These are phyloP conservation scores for Meyerozyma smithsonii DNA, from an alignment of 1,139 yeast genomes.

Conservation along the genomic window DNA sequence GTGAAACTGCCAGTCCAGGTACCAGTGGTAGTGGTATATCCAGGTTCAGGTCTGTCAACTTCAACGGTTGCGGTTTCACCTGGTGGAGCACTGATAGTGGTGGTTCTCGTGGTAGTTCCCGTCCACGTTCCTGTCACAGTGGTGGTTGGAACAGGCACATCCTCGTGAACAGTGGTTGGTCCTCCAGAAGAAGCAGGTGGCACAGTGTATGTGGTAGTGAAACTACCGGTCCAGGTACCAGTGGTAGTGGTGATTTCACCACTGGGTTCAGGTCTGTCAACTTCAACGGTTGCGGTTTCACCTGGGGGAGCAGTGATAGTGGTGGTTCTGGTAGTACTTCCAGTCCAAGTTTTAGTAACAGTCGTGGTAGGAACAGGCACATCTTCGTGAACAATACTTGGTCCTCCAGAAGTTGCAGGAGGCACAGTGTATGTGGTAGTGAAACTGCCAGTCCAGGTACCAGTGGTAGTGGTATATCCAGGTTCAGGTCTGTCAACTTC, in stretches of 20 bases:
- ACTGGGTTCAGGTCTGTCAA: constrained; percentile 6
- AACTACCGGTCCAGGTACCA: not conserved
- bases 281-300: constrained; percentile 4
- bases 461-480: constrained; percentile 3
- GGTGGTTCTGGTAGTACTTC: not conserved
- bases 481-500: constrained; percentile 7
- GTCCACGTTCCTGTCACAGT: constrained; percentile 1
- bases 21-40: constrained; percentile 4
- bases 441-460: not conserved
- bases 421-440: constrained; percentile 5
- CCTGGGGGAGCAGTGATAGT: not conserved
- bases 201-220: constrained; percentile 8
- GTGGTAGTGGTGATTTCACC: constrained; percentile 4
- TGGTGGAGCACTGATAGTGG: not conserved
- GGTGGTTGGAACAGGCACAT: constrained; percentile 7
- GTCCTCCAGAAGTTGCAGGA: constrained; percentile 5
- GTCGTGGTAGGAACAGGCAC: constrained; percentile 7
- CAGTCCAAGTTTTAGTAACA: constrained; percentile 5
- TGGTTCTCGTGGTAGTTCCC: not conserved
- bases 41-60: constrained; percentile 8
- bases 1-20: constrained; percentile 8
- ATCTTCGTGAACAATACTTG: constrained; percentile 9
- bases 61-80: constrained; percentile 3
- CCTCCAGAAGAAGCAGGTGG: constrained; percentile 8
- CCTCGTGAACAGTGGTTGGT: constrained; percentile 6